Percentiles rank a stretch among this genome's conserved stretches.
These are phyloP conservation scores for Peronospora farinosa DNA, from an alignment of 352 stramenopile species.

Conservation along the genomic window DNA sequence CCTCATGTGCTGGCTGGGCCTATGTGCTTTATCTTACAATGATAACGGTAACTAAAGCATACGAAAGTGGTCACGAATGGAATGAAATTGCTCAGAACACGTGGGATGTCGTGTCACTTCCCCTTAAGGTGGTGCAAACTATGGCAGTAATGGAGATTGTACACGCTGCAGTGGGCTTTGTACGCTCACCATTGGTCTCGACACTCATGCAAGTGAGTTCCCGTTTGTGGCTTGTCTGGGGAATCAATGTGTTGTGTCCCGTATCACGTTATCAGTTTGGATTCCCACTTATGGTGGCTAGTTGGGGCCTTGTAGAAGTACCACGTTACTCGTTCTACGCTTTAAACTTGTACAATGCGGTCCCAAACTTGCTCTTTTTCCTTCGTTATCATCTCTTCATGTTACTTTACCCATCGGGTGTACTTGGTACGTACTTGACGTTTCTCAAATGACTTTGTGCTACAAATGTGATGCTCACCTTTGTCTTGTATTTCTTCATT, in stretches of 20 bases:
- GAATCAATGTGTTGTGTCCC: constrained; percentile 87
- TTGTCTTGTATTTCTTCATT: constrained; percentile 10
- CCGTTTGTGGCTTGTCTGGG: constrained; percentile 91
- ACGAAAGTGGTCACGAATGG: constrained; percentile 49
- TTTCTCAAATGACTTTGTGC: background rate
- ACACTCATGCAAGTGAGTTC: constrained; percentile 90
- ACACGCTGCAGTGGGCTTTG: constrained; percentile 91
- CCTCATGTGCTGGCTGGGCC: constrained; percentile 61
- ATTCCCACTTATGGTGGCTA: constrained; percentile 84
- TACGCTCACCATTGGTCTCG: constrained; percentile 92
- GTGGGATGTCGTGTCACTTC: constrained; percentile 51
- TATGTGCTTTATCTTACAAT: constrained; percentile 66
- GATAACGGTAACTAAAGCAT: constrained; percentile 36
- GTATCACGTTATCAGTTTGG: constrained; percentile 73
- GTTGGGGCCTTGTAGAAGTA: constrained; percentile 87
- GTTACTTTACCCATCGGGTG: constrained; percentile 96
- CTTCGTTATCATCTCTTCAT: constrained; percentile 97
- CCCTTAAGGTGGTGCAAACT: constrained; percentile 88
- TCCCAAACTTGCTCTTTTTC: constrained; percentile 95
- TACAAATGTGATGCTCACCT: constrained; percentile 12
- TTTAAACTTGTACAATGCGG: constrained; percentile 88
- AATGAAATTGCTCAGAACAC: constrained; percentile 37
- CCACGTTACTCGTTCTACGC: constrained; percentile 98
- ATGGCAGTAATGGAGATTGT: constrained; percentile 94
- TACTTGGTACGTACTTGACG: constrained; percentile 72